Evolutionary conservation across 345 rosid genomes (phyloP), one percentile per base, ranked within the genome.

Genomic region (Arabidopsis suecica): DNA sequence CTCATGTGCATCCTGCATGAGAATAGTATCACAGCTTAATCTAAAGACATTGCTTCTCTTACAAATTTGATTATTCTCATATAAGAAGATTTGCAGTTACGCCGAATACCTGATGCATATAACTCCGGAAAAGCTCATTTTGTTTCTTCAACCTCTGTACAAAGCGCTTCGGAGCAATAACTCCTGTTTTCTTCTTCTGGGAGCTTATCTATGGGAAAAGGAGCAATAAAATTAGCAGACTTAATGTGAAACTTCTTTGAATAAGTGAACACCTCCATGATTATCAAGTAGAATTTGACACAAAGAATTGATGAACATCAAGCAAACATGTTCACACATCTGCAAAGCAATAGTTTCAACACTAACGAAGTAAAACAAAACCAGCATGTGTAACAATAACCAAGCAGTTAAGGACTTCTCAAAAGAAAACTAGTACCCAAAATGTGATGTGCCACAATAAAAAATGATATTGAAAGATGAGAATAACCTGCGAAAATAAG

Each of bases 141-240:
- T 96, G 99, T 83, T 96, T 96, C 84, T 93, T 96, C 86, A 96
- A 82, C 79, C 99, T 88, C 75, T 96, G 98, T 34, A 96, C 96
- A 61, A 96, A 96, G 50, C 99, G 90, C 84, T 93, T 96, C 41
- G 98, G 99, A 38, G 99, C 91, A 85, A 96, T 89, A 62, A 96
- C 97, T 65, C 99, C 98, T 1, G 99, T 96, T 85, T 96, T 96
- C 91, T 96, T 96, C 93, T 96, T 96, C 84, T 96, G 98, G 20
- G 89, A 89, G 80, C 88, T 89, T 91, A 96, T 93, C 98, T 96
- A 79, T 36, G 9, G 40, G 57, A 51, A 51, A 51, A 10, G 57
- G 57, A 44, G 4, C n/a, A 54, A 11, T 54, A 1, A 22, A 25
- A 11, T 25, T 23, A 25, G 4, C 4, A 23, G 8, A 25, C 58